phyloP scores from a whole-genome alignment of 331 rosid genomes.

The Erythrophleum ivorense region DNA sequence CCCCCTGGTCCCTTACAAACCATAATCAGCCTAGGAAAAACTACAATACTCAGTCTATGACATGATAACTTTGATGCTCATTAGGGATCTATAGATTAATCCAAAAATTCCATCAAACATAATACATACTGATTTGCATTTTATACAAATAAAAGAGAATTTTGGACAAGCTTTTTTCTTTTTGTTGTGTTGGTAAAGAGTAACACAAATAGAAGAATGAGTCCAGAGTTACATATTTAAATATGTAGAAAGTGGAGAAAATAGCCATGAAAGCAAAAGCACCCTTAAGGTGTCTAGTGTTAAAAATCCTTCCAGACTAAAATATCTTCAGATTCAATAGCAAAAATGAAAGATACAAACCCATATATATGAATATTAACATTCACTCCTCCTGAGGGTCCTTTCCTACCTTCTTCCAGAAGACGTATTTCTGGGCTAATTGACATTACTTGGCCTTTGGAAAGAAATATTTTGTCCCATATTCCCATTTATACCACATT shows the following conservation, averaged over 20 bases:
- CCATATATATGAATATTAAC: neutral
- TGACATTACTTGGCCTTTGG: neutral
- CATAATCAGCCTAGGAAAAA: too few relatives aligned
- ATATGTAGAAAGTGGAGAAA: too few relatives aligned
- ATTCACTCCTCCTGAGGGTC: neutral
- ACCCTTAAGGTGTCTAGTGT: too few relatives aligned
- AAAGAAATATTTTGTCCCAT: neutral
- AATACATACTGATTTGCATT: too few relatives aligned
- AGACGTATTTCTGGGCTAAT: neutral
- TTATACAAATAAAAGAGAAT: neutral
- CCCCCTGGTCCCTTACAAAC: too few relatives aligned
- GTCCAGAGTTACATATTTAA: too few relatives aligned
- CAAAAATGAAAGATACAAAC: neutral
- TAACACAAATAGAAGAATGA: too few relatives aligned
- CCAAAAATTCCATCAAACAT: constrained; percentile 3
- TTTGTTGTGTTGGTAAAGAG: too few relatives aligned
- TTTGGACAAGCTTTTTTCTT: neutral
- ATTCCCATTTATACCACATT: neutral
- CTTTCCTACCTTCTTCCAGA: neutral
- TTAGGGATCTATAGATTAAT: neutral
- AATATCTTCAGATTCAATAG: too few relatives aligned
- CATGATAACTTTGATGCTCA: neutral
- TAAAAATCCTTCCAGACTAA: too few relatives aligned
- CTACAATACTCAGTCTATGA: neutral
- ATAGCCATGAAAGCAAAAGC: too few relatives aligned